Base-by-base conservation (phyloP, 2,329 filamentous ascomycete genomes). In the Fusarium compactum region DNA sequence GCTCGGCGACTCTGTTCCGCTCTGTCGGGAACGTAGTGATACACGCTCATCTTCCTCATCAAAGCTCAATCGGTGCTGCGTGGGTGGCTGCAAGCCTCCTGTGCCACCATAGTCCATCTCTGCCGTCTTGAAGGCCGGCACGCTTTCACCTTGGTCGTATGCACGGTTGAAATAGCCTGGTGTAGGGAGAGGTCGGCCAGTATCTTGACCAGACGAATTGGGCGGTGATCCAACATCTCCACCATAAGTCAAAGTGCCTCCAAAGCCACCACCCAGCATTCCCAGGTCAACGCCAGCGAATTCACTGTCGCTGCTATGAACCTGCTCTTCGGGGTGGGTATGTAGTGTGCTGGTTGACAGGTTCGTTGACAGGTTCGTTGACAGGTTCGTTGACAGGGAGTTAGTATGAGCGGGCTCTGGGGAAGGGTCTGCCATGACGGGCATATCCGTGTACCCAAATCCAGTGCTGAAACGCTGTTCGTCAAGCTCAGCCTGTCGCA, bases 81-180 rank as follows among this genome's bases (percentile, higher is more conserved):
- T 89, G 4, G 95, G 94, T 62, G 92, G 88, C 67, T 94, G 90
- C 29, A 98, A 81, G 2, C 96, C 96, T 43, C 95, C 96, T n/a
- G 94, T 98, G 10, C 93, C 95, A 52, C 89, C 92, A 48, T 93
- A 94, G 79, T 98, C 95, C 53, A 97, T 91, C 57, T 92, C 88
- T 8, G 92, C 93, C 58, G 90, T 86, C 16, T 82, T 77, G 69
- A 86, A 86, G 9, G 82, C 82, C 2, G 83, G 77, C 2, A 78
- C 74, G 47, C 75, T 76, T 59, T 77, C 76, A 18, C 80, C 72
- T 18, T 69, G 71, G 24, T 76, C 71, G 41, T 70, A 72, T 15
- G 71, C 65, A 29, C 71, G 72, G 47, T 73, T 70, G 48, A 76
- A 73, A 66, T 81, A 77, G 65, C 82, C 75, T 55, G 85, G 80